Evolutionary conservation across 345 rosid genomes (phyloP), one percentile per base, ranked within the genome.

Genomic region (Lagerstroemia speciosa): DNA sequence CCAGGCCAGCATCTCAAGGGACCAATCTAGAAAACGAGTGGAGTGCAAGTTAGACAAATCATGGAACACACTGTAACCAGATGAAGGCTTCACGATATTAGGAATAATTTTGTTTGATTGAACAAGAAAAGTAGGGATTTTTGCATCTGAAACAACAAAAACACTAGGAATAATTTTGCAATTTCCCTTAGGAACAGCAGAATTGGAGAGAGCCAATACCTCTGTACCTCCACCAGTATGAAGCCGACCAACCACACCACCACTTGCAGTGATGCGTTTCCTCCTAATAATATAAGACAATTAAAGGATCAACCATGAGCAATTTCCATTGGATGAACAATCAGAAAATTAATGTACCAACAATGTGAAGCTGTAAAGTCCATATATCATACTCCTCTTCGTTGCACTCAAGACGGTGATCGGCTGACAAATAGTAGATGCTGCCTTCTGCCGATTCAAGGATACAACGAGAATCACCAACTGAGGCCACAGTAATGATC

Each of bases 1-100:
- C 99, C 99, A 60, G 99, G 99, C 99, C 99, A 95, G 84, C 99
- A 95, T 81, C 99, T 83, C 79, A 95, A 73, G 26, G 99, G 99
- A 71, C 98, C 99, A 84, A 95, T 86, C 99, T 95, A 76, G 50
- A 82, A 65, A 65, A 65, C 12, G 45, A 36, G 20, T 12, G 22
- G 30, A 30, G 33, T 57, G 32, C 32, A 27, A 30, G 61, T 55
- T 8, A 55, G 17, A 58, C 2, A 58, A 58, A 29, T 10, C 8
- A 30, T 30, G 17, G 30, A 27, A 5, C 34, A 24, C 7, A 15
- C 29, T 27, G 31, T 26, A 30, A 27, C 4, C 22, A 14, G 63
- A 58, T 58, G 10, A 27, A n/a, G 60, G 34, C 14, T 11, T 34
- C 63, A 58, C 9, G 31, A 12, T 58, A 27, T 30, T 27, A 30